Evolutionary conservation across 441 rosid species (phyloP), one percentile per base, ranked within the genome.

Genomic region (Brassica balearica): DNA sequence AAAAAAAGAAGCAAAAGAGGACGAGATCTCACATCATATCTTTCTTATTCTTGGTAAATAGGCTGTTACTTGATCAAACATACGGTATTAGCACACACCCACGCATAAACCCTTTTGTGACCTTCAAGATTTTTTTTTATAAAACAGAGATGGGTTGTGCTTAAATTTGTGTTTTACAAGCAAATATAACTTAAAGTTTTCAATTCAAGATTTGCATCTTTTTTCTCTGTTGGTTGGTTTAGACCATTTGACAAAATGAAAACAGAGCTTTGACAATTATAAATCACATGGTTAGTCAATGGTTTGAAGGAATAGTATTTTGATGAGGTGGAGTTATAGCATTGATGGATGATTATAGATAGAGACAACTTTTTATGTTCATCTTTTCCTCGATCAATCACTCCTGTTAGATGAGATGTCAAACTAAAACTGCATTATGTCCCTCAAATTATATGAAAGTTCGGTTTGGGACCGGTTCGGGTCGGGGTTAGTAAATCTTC

Each of bases 51-150:
- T 69, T 17, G 65, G 75, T 74, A 79, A 74, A 79, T 73, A 79
- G 63, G 71, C 36, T 78, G 36, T 38, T 72, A 72, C 55, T 72
- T 77, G 48, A 60, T 78, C 68, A 61, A 48, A 60, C 73, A 78
- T 66, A 78, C 78, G 19, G 36, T 77, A 68, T 68, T 73, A 69
- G 67, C 82, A 79, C 65, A 73, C 32, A 69, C 61, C 53, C 71
- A 79, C 71, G 78, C 67, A 2, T 74, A 69, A 69, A 79, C 75
- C 78, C 79, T 79, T 56, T 68, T 74, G 79, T 74, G 68, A 74
- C 63, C 14, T 9, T 41, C 58, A 8, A 74, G 25, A 17, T 43
- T 15, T 55, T 51, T 46, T 59, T 69, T 8, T 11, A 23, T 53
- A 17, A 2, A 74, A 69, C 46, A 78, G 15, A 60, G 34, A 69